These are phyloP conservation scores for Flagelloscypha sp. DNA, from an alignment of 768 basidiomycete genomes.

Conservation along the genomic window DNA sequence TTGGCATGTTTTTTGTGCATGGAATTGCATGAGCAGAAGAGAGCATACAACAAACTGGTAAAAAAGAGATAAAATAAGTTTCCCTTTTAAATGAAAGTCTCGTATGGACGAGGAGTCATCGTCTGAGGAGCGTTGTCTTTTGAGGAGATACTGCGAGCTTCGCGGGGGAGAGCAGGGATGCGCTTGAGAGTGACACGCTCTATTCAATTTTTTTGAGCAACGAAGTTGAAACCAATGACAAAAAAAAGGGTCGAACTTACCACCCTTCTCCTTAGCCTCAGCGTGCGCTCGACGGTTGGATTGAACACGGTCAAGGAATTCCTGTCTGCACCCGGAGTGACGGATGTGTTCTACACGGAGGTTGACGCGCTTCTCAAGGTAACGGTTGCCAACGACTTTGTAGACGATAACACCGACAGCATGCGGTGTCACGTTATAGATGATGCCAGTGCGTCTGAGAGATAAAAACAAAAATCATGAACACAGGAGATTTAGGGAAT, in stretches of 20 bases:
- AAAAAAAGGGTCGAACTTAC: slow-evolving; percentile 34
- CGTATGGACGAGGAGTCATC: slow-evolving; percentile 87
- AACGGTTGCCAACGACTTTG: slow-evolving; percentile 98
- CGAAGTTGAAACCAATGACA: neutral
- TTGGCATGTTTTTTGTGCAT: neutral
- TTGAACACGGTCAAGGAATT: slow-evolving; percentile 96
- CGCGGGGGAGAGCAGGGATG: slow-evolving; percentile 74
- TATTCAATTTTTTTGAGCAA: slow-evolving; percentile 19
- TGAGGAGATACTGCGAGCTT: slow-evolving; percentile 65
- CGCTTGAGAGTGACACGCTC: slow-evolving; percentile 84
- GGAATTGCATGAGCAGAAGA: neutral
- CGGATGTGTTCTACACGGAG: slow-evolving; percentile 90
- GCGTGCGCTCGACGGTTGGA: slow-evolving; percentile 75
- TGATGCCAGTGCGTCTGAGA: slow-evolving; percentile 87
- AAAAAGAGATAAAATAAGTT: slow-evolving; percentile 1
- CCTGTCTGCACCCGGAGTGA: slow-evolving; percentile 96
- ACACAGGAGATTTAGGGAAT: slow-evolving; percentile 5
- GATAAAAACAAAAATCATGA: slow-evolving; percentile 1
- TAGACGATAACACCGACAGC: slow-evolving; percentile 95
- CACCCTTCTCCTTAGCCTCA: slow-evolving; percentile 86
- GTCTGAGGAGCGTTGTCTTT: slow-evolving; percentile 82
- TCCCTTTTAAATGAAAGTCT: slow-evolving; percentile 82
- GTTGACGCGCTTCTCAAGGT: slow-evolving; percentile 99
- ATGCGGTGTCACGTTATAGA: slow-evolving; percentile 95
- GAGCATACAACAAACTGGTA: neutral